Percentiles rank a stretch among this genome's conserved stretches.
phyloP scores from a whole-genome alignment of 495 filamentous ascomycete species.

The Xylaria telfairii region DNA sequence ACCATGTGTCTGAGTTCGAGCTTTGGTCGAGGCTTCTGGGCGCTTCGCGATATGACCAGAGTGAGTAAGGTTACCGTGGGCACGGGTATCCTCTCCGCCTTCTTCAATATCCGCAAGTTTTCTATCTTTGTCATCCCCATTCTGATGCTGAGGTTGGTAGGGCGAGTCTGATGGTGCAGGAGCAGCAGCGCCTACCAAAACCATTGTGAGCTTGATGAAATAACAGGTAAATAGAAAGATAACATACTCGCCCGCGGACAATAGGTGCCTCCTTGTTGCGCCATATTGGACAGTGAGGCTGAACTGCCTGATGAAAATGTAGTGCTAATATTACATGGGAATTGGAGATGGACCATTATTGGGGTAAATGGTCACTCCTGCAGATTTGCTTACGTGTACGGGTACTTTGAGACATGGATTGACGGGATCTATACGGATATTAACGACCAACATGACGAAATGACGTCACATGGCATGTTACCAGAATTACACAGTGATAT shows the following conservation, averaged over 20 bases:
- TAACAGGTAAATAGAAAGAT: not conserved
- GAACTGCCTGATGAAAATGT: not conserved
- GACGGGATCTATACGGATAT: not conserved
- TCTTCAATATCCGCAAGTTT: not conserved
- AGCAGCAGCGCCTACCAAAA: not conserved
- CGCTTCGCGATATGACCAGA: not conserved
- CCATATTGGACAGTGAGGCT: not conserved
- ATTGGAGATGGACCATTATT: not conserved
- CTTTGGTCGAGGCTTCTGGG: not conserved
- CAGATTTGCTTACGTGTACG: not conserved
- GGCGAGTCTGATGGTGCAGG: not conserved
- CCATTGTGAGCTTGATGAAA: not conserved
- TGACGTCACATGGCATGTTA: not conserved
- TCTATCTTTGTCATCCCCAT: not conserved
- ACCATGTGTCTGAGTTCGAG: not conserved
- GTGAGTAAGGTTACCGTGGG: not conserved
- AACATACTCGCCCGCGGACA: not conserved
- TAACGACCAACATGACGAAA: not conserved
- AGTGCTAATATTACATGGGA: not conserved
- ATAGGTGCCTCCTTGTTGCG: constrained; percentile 1
- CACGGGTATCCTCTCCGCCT: not conserved
- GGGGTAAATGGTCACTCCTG: not conserved
- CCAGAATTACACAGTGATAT: not conserved
- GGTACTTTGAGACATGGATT: not conserved
- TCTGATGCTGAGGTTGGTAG: not conserved